Conservation (phyloP, 345 rosid genomes). For the Populus euphratica region DNA sequence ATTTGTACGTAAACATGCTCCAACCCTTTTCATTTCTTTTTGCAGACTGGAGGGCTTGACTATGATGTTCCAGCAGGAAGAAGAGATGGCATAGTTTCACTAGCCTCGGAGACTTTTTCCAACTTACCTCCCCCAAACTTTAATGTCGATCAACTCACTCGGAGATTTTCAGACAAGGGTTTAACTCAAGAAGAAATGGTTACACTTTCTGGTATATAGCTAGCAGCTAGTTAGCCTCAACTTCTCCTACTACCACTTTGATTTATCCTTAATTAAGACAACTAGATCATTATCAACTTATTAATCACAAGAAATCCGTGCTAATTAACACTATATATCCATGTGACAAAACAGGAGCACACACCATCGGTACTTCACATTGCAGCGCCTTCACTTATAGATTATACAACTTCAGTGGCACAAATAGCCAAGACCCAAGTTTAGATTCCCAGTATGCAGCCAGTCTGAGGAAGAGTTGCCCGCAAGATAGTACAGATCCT, state of each 20-base stretch:
- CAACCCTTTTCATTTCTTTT: background rate
- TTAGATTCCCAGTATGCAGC: conserved; percentile 17
- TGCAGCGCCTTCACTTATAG: conserved; percentile 22
- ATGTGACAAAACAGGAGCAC: conserved; percentile 16
- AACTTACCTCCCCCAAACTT: conserved; percentile 13
- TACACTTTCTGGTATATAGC: conserved; percentile 11
- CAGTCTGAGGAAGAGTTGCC: conserved; percentile 21
- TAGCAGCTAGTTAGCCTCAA: background rate
- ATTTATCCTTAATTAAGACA: background rate
- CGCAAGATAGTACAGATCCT: conserved; percentile 7
- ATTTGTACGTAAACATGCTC: background rate
- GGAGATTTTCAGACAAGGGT: conserved; percentile 15
- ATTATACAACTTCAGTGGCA: conserved; percentile 18
- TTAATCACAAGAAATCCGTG: background rate
- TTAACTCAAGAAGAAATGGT: conserved; percentile 22
- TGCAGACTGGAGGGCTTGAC: conserved; percentile 42
- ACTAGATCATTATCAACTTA: too few species aligned
- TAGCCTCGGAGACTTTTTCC: conserved; percentile 27
- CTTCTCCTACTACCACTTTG: too few species aligned
- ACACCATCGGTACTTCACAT: conserved; percentile 23
- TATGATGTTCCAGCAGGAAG: conserved; percentile 57
- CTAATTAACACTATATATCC: too few species aligned
- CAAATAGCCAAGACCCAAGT: conserved; percentile 16
- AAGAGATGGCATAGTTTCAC: conserved; percentile 53
- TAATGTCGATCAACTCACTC: conserved; percentile 13